Base-by-base conservation (phyloP, 2,329 filamentous ascomycete genomes). In the Curvularia sp. region DNA sequence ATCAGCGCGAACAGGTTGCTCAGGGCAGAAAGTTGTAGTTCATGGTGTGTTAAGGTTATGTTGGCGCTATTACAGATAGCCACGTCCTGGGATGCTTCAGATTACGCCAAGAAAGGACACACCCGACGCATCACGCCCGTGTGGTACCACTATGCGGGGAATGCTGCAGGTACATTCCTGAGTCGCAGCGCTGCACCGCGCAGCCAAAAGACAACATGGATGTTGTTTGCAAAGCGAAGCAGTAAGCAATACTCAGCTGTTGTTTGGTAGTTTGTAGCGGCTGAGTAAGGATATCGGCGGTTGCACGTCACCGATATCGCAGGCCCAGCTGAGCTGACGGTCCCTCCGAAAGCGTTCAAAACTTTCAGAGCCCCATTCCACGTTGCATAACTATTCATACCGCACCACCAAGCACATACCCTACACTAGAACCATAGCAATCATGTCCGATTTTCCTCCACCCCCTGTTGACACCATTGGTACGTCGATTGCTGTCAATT, bases 391-490 rank as follows among this genome's bases (percentile, higher is more conserved):
- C 49, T 46, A 39, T 33, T 52, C 49, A 41, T 20, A 48, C 28
- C 38, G 44, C 48, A 55, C 57, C 57, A 56, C 49, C 53, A 53
- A 46, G 51, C 50, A 57, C 13, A 31, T 49, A 12, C 12, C 55
- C 20, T 18, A 26, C 38, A 30, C 35, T 49, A 43, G 38, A 24
- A 58, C 22, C 15, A 57, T 38, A 52, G 44, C 48, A 65, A 63
- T 46, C 35, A 77, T 77, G 75, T 66, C 74, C 53, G 68, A 75
- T 46, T 76, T 69, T 74, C 92, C 92, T 65, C 92, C 92, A 30
- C 86, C 89, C 10, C 89, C 91, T 3, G 87, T 91, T 67, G 87
- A 87, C 73, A 90, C 89, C 64, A 94, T 96, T 81, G 85, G 84
- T 86, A 77, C 46, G 77, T 71, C 38, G 50, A 56, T 55, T 49